Base-by-base conservation (phyloP, 768 basidiomycete species). In the Leccinellum luteum region DNA sequence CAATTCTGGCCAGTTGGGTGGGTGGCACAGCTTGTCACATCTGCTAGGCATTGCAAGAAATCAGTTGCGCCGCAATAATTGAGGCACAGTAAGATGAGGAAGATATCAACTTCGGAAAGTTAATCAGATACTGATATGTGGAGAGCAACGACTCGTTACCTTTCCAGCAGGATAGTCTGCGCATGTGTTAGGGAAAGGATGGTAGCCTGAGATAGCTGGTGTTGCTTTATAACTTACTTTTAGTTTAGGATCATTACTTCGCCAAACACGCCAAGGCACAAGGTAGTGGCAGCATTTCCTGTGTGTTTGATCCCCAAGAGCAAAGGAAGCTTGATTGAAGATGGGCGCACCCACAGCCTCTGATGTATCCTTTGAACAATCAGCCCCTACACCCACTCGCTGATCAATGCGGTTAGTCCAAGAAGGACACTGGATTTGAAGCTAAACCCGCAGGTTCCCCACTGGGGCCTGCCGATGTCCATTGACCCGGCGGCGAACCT, bases 21-120 rank as follows among this genome's bases (percentile, higher is more conserved):
- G 6, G 48, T 25, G 13, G 58, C 51, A 1, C 56, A 66, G 34
- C 6, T 48, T 1, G 4, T 45, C 12, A 63, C 45, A 4, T 54
- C 21, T 13, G 0, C 4, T 0, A 71, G 43, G 38, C 69, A 69
- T 35, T 60, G 63, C 10, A 54, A 6, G 53, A 63, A 52, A 23
- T 67, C 8, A 12, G 7, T 35, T 13, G 64, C 64, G 7, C 6
- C 25, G 2, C 54, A 55, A 15, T 14, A 6, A 3, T 14, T 9
- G 8, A 52, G 48, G 14, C 17, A 57, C 0, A 38, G 47, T 3
- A 54, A 23, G 30, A 54, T 6, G 21, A 59, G 17, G 1, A 54
- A 52, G 17, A 51, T 9, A 23, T 17, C 21, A 14, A 15, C 65
- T 65, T 31, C 1, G 5, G 38, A 31, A 34, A 9, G n/a, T 15